Conservation (phyloP, 108 stramenopile genomes). For the Pseudonitzschia multiseries region DNA sequence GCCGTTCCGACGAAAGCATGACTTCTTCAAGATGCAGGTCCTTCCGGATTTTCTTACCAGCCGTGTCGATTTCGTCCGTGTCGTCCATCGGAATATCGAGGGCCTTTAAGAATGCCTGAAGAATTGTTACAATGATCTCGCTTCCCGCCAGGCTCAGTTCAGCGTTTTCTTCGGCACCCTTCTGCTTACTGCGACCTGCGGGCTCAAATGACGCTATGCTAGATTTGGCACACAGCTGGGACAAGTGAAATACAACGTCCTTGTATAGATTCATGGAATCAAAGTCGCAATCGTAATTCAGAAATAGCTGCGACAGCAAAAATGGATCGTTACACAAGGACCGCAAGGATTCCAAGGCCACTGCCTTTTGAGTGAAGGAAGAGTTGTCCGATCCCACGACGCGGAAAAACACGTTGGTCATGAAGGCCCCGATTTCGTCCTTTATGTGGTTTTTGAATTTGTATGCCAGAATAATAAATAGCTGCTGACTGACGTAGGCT, state of each 20-base stretch:
- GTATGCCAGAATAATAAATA: constrained; percentile 90
- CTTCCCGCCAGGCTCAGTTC: constrained; percentile 73
- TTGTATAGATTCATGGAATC: constrained; percentile 91
- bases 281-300: constrained; percentile 99
- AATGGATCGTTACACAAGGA: constrained; percentile 86
- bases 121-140: constrained; percentile 77
- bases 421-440: constrained; percentile 96
- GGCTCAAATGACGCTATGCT: constrained; percentile 5
- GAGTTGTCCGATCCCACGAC: constrained; percentile 95
- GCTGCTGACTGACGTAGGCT: constrained; percentile 90
- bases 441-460: constrained; percentile 94
- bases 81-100: constrained; percentile 55
- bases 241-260: constrained; percentile 89
- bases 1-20: neutral
- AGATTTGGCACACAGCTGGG: constrained; percentile 68
- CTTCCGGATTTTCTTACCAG: constrained; percentile 54
- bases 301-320: constrained; percentile 91
- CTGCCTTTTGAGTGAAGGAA: constrained; percentile 91
- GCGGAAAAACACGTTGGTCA: constrained; percentile 94
- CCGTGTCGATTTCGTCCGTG: constrained; percentile 45
- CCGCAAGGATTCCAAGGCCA: constrained; percentile 93
- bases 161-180: constrained; percentile 63
- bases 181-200: constrained; percentile 11
- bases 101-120: constrained; percentile 68
- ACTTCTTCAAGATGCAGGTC: constrained; percentile 44